Base-by-base conservation (phyloP, 371 early-diverging fungal species). In the Mucor circinelloides region DNA sequence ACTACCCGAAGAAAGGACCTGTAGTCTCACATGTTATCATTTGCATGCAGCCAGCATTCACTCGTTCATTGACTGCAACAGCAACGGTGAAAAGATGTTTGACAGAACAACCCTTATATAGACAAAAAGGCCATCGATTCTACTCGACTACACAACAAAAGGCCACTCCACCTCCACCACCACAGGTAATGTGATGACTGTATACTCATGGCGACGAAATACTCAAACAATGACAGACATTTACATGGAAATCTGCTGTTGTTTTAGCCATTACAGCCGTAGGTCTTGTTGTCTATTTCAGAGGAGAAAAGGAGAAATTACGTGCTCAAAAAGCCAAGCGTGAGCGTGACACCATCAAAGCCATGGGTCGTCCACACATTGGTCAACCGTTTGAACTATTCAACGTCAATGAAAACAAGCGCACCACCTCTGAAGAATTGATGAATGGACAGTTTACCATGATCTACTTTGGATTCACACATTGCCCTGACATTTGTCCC, bases 401-500 rank as follows among this genome's bases (percentile, higher is more conserved):
- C 9, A 92, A 98, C 71, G 93, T 92, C 31, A 74, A 90, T 62
- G 78, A 78, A 21, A 71, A 63, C 23, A 38, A 73, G 36, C 10
- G 36, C 1, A 71, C 55, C 54, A 63, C 44, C 58, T 75, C 63
- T 46, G 68, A 67, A 56, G 68, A 52, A 28, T 52, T 64, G 27
- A 52, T 66, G 60, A 40, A 36, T 2, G 98, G 95, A 21, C 90
- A 87, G 34, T 97, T 87, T 72, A 86, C 89, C 74, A 82, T 99
- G 70, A 79, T 98, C 8, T 99, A 99, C 82, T 99, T 99, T 87
- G 99, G 99, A n/a, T 99, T 98, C 81, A 97, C 98, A 21, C 87
- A 97, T 80, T 99, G 99, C 75, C 99, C 99, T 0, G 99, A 99
- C 81, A 94, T 99, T 61, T 99, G 99, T 63, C 99, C 99, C 12